Base-by-base conservation (phyloP, 2,329 filamentous ascomycete species). In the Ambrosiella xylebori region DNA sequence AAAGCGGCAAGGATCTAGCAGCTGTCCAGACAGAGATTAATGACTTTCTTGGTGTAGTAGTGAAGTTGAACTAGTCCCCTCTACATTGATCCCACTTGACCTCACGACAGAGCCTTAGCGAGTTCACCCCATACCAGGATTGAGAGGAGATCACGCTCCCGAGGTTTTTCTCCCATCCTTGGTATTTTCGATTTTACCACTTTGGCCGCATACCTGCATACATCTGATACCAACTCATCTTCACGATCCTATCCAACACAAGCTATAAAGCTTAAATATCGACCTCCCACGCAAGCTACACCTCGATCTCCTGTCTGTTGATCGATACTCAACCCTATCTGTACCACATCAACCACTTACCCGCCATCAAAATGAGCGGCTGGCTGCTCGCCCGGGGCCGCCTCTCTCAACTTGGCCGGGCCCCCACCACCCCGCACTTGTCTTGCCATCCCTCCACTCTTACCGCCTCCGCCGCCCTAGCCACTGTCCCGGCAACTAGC, bases 371-470 rank as follows among this genome's bases (percentile, higher is more conserved):
- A 13, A 61, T 61, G 59, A 61, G 59, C 54, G 59, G 59, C 49
- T 54, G 59, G 54, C 59, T 61, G 54, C 57, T 61, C 37, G 57
- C 57, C 57, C 59, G 57, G 59, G 59, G 57, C 41, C 54, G 44
- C 39, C 50, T 61, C 15, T 39, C 57, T 49, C 54, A 59, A 41
- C 53, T 61, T 41, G 47, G 57, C 57, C 59, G 59, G 40, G 54
- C 53, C 7, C 39, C 17, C 19, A 36, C 40, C 45, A 57, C 59
- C 49, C 37, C 53, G 50, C 50, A 51, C n/a, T 39, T 57, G 5
- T 49, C 55, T 11, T 13, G 19, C 8, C 50, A 19, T 36, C 38
- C 44, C 37, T 38, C 45, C 44, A 56, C 57, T 13, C 52, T 17
- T n/a, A 13, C 38, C 45, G 52, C 37, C 7, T 41, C 19, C 37